Base-by-base conservation (phyloP, 352 stramenopile genomes). In the Pythium pectinolyticum region DNA sequence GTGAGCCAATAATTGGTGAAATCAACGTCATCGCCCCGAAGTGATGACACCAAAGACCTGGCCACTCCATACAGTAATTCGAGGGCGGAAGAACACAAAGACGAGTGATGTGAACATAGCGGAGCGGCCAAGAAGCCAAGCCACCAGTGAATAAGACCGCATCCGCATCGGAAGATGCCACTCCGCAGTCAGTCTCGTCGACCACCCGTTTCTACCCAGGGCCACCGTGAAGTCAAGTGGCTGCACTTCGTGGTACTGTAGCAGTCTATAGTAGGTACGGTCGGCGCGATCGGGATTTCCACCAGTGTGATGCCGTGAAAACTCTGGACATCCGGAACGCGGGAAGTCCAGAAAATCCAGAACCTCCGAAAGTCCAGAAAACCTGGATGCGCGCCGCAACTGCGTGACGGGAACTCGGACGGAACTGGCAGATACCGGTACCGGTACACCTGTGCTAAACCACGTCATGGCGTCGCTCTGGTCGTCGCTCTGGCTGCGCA, bases 141-240 rank as follows among this genome's bases (percentile, higher is more conserved):
- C n/a, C n/a, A n/a, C n/a, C n/a, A n/a, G n/a, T n/a, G n/a, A n/a
- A n/a, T n/a, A n/a, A n/a, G n/a, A n/a, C n/a, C n/a, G n/a, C n/a
- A n/a, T n/a, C n/a, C n/a, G n/a, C n/a, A n/a, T n/a, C n/a, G 32
- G 32, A 37, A 6, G 2, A 14, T 50, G 19, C 43, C 22, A 50
- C 43, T 50, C 43, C 43, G 27, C 46, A 53, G 46, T 53, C 46
- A 53, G 46, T 53, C 39, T 27, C 6, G 11, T n/a, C 22, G 24
- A 28, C 32, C 43, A 10, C 8, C 43, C 43, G n/a, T 50, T 50
- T 50, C n/a, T 3, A 22, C 3, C 43, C 7, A 32, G 5, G 9
- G 9, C 24, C 43, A 50, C 30, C 30, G 43, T 50, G 46, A 53
- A 53, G 46, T 53, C 46, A 56, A 56, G 49, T 56, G 49, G 49